A percentile compares a stretch with the other conserved stretches of the same genome.
These are phyloP conservation scores for Keithomyces neogunnii DNA, from an alignment of 2,329 filamentous ascomycete species.

Conservation along the genomic window DNA sequence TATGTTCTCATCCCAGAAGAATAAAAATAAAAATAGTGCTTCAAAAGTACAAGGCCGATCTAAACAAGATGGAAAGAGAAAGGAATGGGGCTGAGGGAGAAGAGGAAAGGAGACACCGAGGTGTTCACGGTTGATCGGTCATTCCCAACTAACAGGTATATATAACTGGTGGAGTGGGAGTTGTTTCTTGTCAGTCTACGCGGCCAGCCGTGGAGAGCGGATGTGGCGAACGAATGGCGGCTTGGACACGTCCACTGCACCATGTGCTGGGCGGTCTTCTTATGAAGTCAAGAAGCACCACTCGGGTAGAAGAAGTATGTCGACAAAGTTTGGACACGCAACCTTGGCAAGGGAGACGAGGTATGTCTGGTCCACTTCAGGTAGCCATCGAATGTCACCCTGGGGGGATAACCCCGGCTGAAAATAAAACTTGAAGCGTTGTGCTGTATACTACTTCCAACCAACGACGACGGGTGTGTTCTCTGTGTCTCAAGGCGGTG, in stretches of 20 bases:
- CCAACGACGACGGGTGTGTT: too few relatives aligned
- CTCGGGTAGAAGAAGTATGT: not conserved
- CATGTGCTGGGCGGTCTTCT: too few relatives aligned
- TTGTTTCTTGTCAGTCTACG: not conserved
- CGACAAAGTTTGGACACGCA: not conserved
- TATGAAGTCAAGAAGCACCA: too few relatives aligned
- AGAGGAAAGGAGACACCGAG: not conserved
- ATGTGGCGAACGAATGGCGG: not conserved
- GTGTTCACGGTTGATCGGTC: not conserved
- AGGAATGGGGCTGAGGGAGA: not conserved
- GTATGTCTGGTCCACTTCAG: too few relatives aligned
- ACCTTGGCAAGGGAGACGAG: too few relatives aligned
- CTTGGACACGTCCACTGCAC: too few relatives aligned
- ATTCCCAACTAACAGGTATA: not conserved
- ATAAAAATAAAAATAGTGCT: not conserved
- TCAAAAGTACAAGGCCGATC: not conserved
- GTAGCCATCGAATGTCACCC: too few relatives aligned
- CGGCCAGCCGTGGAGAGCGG: slow-evolving; percentile 4
- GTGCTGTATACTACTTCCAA: not conserved
- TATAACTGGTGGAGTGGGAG: not conserved
- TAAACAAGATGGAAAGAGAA: not conserved
- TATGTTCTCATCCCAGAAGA: not conserved
- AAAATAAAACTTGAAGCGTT: not conserved
- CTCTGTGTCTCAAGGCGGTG: not conserved
- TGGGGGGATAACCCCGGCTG: not conserved